A percentile compares a stretch with the other conserved stretches of the same genome.
These are phyloP conservation scores for Rhizophlyctis rosea DNA, from an alignment of 192 early-diverging fungal genomes.

Conservation along the genomic window DNA sequence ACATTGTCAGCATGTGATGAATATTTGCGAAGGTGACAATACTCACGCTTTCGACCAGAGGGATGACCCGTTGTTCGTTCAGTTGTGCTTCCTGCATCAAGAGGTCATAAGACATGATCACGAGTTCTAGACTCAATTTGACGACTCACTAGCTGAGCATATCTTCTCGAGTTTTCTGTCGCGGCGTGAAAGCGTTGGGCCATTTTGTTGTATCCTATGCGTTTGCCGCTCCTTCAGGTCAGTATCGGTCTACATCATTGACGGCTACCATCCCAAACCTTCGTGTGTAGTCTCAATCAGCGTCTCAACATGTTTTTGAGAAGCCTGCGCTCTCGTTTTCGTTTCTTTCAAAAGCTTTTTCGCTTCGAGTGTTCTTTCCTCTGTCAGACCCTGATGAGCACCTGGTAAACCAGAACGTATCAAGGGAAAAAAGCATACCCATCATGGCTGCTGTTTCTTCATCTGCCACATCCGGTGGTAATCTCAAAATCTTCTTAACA, in stretches of 20 bases:
- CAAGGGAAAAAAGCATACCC: conserved; percentile 1
- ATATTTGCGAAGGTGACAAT: too few relatives aligned
- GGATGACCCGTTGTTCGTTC: too few relatives aligned
- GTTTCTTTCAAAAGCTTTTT: conserved; percentile 26
- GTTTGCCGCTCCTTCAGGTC: neutral
- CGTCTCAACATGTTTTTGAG: conserved; percentile 19
- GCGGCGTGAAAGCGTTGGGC: neutral
- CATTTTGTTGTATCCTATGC: neutral
- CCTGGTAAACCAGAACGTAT: neutral
- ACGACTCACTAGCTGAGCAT: neutral
- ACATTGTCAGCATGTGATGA: too few relatives aligned
- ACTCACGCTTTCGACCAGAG: too few relatives aligned
- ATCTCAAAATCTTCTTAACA: conserved; percentile 39
- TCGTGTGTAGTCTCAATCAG: conserved; percentile 16
- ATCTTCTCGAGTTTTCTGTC: neutral
- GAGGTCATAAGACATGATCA: neutral
- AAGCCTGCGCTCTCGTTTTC: conserved; percentile 14
- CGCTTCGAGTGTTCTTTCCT: conserved; percentile 13
- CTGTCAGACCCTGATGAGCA: conserved; percentile 1
- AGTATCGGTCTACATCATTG: neutral
- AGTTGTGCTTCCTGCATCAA: too few relatives aligned
- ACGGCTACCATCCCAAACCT: conserved; percentile 8
- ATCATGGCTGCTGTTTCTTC: conserved; percentile 31
- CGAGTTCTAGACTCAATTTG: neutral
- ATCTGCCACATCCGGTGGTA: conserved; percentile 33